These are phyloP conservation scores for Cladorrhinum sp. DNA, from an alignment of 2,329 filamentous ascomycete genomes.

Conservation along the genomic window DNA sequence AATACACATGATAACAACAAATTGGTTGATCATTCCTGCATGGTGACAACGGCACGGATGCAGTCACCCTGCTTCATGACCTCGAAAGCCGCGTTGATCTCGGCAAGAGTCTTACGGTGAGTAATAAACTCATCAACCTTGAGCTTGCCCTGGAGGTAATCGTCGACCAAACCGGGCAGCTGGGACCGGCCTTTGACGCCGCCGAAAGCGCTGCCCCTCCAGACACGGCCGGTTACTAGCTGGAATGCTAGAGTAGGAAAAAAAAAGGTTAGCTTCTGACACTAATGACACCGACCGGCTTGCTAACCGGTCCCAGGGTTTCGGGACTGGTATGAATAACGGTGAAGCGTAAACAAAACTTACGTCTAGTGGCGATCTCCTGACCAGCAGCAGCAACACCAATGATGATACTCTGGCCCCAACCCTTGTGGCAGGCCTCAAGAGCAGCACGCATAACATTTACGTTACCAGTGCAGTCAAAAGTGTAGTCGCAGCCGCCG, in stretches of 20 bases:
- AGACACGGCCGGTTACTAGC: slow-evolving; percentile 93
- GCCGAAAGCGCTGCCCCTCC: slow-evolving; percentile 97
- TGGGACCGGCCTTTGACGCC: slow-evolving; percentile 97
- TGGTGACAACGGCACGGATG: slow-evolving; percentile 86
- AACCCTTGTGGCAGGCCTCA: slow-evolving; percentile 98
- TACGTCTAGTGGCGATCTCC: slow-evolving; percentile 90
- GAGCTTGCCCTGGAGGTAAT: slow-evolving; percentile 85
- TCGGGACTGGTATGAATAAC: slow-evolving; percentile 9
- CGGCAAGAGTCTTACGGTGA: slow-evolving; percentile 76
- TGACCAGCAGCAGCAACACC: slow-evolving; percentile 95
- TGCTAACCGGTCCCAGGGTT: background rate
- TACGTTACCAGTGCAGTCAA: slow-evolving; percentile 98
- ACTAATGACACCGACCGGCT: background rate
- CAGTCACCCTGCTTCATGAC: slow-evolving; percentile 97
- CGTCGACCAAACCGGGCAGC: slow-evolving; percentile 78
- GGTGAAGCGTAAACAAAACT: slow-evolving; percentile 44
- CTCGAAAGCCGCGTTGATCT: slow-evolving; percentile 84
- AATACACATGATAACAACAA: background rate
- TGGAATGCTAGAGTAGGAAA: slow-evolving; percentile 66
- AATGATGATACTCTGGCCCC: slow-evolving; percentile 97
- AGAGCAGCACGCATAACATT: slow-evolving; percentile 92
- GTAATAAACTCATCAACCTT: slow-evolving; percentile 99
- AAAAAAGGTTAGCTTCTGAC: slow-evolving; percentile 20
- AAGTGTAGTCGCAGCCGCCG: slow-evolving; percentile 97
- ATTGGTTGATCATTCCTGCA: slow-evolving; percentile 39